Evolutionary conservation across 768 basidiomycete genomes (phyloP).

Genomic region (Galerina sulciceps): DNA sequence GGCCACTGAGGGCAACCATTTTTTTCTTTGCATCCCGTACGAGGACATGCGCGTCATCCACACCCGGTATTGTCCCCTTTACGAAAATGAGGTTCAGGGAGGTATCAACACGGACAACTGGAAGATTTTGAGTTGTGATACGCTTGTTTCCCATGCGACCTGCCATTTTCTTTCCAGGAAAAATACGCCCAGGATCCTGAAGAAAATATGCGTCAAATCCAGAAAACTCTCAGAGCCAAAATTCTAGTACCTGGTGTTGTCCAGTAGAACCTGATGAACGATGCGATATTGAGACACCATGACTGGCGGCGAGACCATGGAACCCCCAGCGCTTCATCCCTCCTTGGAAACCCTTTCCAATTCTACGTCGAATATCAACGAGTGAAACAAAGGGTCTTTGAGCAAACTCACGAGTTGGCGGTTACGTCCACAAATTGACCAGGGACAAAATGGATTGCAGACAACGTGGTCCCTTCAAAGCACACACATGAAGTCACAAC

Average conservation of each 20-base stretch:
- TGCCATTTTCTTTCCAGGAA: constrained; percentile 98
- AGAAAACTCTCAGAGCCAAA: constrained; percentile 1
- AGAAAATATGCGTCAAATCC: constrained; percentile 5
- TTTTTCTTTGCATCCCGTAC: constrained; percentile 92
- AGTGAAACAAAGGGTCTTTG: background rate
- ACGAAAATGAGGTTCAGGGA: constrained; percentile 88
- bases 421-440: constrained; percentile 95
- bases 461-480: constrained; percentile 78
- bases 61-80: constrained; percentile 88
- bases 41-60: constrained; percentile 86
- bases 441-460: constrained; percentile 94
- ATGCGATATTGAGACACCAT: constrained; percentile 96
- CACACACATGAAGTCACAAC: background rate
- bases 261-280: constrained; percentile 93
- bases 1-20: constrained; percentile 60
- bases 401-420: constrained; percentile 77
- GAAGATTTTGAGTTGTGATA: constrained; percentile 85
- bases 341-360: constrained; percentile 97
- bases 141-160: constrained; percentile 88
- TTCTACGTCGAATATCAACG: constrained; percentile 46
- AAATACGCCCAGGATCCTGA: constrained; percentile 94
- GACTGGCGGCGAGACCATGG: constrained; percentile 88
- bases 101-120: constrained; percentile 88
- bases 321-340: constrained; percentile 97
- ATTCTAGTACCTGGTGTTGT: constrained; percentile 79